Base-by-base conservation (phyloP, 768 basidiomycete species). In the Tulasnella sp. region DNA sequence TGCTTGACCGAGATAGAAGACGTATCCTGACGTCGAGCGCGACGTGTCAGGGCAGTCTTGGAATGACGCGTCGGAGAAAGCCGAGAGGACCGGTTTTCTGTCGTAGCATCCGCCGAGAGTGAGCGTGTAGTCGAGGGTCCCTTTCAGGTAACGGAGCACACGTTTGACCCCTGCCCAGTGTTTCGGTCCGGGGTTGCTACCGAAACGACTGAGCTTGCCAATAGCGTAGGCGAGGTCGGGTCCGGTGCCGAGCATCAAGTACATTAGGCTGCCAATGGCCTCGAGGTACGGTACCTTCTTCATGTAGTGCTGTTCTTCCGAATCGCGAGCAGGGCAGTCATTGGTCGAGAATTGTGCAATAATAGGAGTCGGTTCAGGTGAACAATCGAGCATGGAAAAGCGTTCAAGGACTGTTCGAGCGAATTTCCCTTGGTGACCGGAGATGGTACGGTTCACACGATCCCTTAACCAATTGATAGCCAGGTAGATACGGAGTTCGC, bases 91-190 rank as follows among this genome's bases (percentile, higher is more conserved):
- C 7, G 40, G 40, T 7, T 40, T 7, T 40, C 40, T 16, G 40
- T 7, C 7, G 40, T 16, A 40, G 16, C 7, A 7, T 67, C 67
- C 47, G 0, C 78, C 78, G 74, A 77, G 80, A 64, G 77, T 75
- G 7, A 81, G 74, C 67, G 72, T 68, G 22, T 73, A 69, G 47
- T 78, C 75, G 8, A 62, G 64, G 3, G 81, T 82, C 17, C 77
- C 79, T 22, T 76, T 75, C 63, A 86, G 76, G 74, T 85, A 86
- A 1, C 79, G 76, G 47, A 83, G 78, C 26, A 85, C 73, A n/a
- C 78, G 79, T 68, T 82, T 82, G 8, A 80, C 77, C 3, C 81
- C 81, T 0, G 75, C 73, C 79, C 82, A 83, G 72, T 86, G 83
- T 1, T 71, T 69, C 1, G 44, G 40, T 8, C 75, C 75, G 0